Base-by-base conservation (phyloP, 2,329 filamentous ascomycete species). In the Stenocarpella maydis region DNA sequence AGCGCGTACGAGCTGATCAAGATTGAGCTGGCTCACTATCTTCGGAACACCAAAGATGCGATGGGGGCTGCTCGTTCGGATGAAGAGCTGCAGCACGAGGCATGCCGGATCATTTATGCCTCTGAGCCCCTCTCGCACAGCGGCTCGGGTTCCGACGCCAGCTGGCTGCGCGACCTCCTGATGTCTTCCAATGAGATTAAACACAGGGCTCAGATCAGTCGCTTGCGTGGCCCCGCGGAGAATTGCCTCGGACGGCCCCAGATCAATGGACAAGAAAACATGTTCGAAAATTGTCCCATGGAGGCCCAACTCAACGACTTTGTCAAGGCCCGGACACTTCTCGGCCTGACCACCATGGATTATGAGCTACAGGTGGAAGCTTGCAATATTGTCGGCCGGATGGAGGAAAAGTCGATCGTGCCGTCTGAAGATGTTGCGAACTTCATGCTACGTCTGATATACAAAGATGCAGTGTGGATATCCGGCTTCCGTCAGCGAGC, bases 1-100 rank as follows among this genome's bases (percentile, higher is more conserved):
- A 88, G 86, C 72, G 86, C 87, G n/a, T 90, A 89, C 75, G 88
- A 90, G 73, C 79, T 89, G 31, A 80, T 91, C 74, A 89, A 90
- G 74, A 77, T 84, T 66, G 87, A 90, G 74, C 75, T 90, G 71
- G 81, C 84, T 45, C 84, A 86, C 75, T 90, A 84, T 79, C 79
- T 82, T 39, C 75, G 80, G 55, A 83, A 84, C 69, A 79, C 82
- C 61, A 77, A 76, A 19, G 81, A 86, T 24, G 78, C 82, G 43
- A 79, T 79, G 19, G 81, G 81, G 43, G 74, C 72, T 26, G 50
- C 77, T 1, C 84, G 84, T 2, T 84, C 81, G 6, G 87, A 90
- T 69, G 80, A 83, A 15, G 84, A 88, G 61, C 77, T 90, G 66
- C 84, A 86, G 70, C 75, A 83, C n/a, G 87, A 90, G 76, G 87